Evolutionary conservation across 805 yeast species (phyloP).

Genomic region (Wickerhamiella hasegawae): DNA sequence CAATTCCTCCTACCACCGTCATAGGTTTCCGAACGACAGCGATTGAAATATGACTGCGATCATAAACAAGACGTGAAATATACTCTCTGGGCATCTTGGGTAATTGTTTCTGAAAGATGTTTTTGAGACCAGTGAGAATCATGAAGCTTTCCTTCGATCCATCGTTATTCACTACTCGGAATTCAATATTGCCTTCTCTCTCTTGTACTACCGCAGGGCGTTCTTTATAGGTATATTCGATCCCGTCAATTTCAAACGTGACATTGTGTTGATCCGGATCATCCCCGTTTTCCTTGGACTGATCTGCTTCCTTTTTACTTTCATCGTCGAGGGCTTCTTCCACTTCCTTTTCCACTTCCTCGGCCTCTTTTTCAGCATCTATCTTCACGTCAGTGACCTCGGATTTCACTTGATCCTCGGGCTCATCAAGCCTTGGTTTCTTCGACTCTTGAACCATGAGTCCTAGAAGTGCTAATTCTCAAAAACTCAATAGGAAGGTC

Average conservation of each 20-base stretch:
- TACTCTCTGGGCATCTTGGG: constrained; percentile 99
- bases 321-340: constrained; percentile 18
- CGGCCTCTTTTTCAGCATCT: constrained; percentile 12
- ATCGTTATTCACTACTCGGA: constrained; percentile 92
- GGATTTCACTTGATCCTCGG: no score
- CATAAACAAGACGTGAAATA: constrained; percentile 86
- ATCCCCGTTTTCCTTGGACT: constrained; percentile 16
- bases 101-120: constrained; percentile 89
- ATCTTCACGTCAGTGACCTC: neutral
- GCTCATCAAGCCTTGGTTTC: neutral
- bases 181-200: constrained; percentile 81
- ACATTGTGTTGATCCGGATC: constrained; percentile 21
- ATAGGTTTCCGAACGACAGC: constrained; percentile 90
- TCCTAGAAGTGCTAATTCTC: no score
- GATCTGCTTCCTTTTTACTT: constrained; percentile 2
- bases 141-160: constrained; percentile 74
- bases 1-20: constrained; percentile 95
- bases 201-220: constrained; percentile 92
- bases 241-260: constrained; percentile 60
- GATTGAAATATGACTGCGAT: constrained; percentile 83
- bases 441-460: neutral
- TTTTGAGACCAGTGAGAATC: constrained; percentile 86
- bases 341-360: constrained; percentile 15
- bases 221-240: constrained; percentile 68
- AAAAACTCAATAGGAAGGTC: no score